Evolutionary conservation across 352 stramenopile genomes (phyloP), one percentile per base, ranked within the genome.

Genomic region (Peronosclerospora sorghi): DNA sequence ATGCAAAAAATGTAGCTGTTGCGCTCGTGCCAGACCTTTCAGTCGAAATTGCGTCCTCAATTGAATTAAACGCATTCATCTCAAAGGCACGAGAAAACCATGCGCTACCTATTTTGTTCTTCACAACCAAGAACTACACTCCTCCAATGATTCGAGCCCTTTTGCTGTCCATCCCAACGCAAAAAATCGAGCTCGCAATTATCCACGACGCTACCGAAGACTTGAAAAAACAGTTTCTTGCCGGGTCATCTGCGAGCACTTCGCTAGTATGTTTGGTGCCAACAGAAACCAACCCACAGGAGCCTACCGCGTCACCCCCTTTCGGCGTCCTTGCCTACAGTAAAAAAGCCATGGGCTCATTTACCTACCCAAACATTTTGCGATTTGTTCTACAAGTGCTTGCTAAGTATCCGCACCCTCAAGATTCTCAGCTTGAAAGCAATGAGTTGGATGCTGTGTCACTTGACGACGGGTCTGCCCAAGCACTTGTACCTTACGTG

Each of bases 251-350:
- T 29, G 51, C 54, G 4, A 62, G 45, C 5, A 59, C 59, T n/a
- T 64, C 68, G 2, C 48, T 86, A 27, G 35, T 74, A 45, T 68
- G 54, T 12, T 41, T 86, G 35, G 66, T 86, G 34, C 50, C 67
- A 5, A 59, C 68, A 1, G 35, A 68, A 41, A 32, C 30, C 1
- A 49, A 67, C 10, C 13, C 53, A 15, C 40, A 57, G 1, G 38
- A 48, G 28, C n/a, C 48, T n/a, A n/a, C n/a, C 59, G 42, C 53
- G 49, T 49, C 59, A 27, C 38, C 48, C 6, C 73, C 67, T 10
- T 86, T 86, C 35, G 71, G 71, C 3, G 62, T 90, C 8, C 52
- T 81, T 32, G 42, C 57, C 4, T 90, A 83, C 51, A 56, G 84
- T 37, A 86, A 86, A 56, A 80, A 84, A 46, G 59, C 42, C 0